Evolutionary conservation across 148 eudicot genomes (phyloP), one percentile per base, ranked within the genome.

Genomic region (Dianthus caryophyllus): DNA sequence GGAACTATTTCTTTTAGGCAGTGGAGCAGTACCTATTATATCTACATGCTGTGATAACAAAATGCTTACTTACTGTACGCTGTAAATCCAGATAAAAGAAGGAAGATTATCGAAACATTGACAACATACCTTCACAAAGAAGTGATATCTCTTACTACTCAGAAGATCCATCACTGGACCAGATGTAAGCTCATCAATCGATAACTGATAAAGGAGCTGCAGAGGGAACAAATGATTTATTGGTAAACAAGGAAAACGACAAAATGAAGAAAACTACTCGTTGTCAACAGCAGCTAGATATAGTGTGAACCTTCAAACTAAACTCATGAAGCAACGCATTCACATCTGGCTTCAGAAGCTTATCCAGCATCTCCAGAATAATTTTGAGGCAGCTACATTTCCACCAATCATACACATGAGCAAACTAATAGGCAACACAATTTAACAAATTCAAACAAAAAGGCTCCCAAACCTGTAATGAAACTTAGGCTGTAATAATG

Each of bases 251-350:
- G 55, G 33, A 65, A 11, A 17, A 20, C 47, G 27, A 26, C 38
- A 33, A 2, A 43, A 61, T 38, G 12, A 27, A 22, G n/a, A 66
- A 71, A 64, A 20, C 13, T 2, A 2, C 10, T 13, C 50, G 38
- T 11, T 16, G 2, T 48, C 14, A 61, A 44, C 5, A 64, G 27
- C 53, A 5, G 53, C 6, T 33, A 64, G 52, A 24, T 14, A 14
- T 53, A 41, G 43, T n/a, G 49, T 61, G 15, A 65, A 95, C 99
- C 99, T 95, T 97, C 73, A 90, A 88, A 61, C 96, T 90, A 82
- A 95, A 95, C 85, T 95, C 99, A 67, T 88, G 96, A 78, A 95
- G 97, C 87, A 88, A 64, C 20, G 84, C 81, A 84, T 90, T 90
- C 58, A 79, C 76, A 67, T 86, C 97, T 50, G 96, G 93, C 77